phyloP scores from a whole-genome alignment of 164 flowering plant species.

The Tetracentron sinense region DNA sequence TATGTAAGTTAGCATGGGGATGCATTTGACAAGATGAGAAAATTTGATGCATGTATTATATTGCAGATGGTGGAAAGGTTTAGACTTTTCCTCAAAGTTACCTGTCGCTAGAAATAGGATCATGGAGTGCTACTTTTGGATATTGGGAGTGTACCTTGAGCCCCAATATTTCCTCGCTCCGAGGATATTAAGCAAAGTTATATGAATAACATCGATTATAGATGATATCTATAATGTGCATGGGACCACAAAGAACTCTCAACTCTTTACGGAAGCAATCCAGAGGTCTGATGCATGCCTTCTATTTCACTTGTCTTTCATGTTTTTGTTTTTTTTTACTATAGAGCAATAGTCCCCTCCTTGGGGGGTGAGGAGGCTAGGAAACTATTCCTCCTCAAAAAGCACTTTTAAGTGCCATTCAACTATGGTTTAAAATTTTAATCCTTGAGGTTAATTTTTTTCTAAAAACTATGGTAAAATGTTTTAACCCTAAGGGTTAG shows the following conservation, averaged over 20 bases:
- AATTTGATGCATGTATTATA: not conserved
- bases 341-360: too few species aligned
- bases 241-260: constrained; percentile 22
- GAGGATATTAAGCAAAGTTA: constrained; percentile 12
- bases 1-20: not conserved
- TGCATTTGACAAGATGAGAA: too few species aligned
- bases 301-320: too few species aligned
- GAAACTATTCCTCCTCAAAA: too few species aligned
- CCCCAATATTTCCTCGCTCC: constrained; percentile 13
- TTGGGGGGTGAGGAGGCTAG: too few species aligned
- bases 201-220: constrained; percentile 5
- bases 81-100: constrained; percentile 8
- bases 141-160: constrained; percentile 9
- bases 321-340: too few species aligned
- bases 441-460: too few species aligned
- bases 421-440: too few species aligned
- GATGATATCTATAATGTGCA: constrained; percentile 15
- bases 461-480: too few species aligned
- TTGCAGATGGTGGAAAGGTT: constrained; percentile 10
- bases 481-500: too few species aligned
- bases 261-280: constrained; percentile 20
- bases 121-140: constrained; percentile 10
- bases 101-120: constrained; percentile 9
- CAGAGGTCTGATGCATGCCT: constrained; percentile 28
- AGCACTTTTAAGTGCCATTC: too few species aligned